Conservation (phyloP, 1,284 basidiomycete species). For the Inonotus hispidus region DNA sequence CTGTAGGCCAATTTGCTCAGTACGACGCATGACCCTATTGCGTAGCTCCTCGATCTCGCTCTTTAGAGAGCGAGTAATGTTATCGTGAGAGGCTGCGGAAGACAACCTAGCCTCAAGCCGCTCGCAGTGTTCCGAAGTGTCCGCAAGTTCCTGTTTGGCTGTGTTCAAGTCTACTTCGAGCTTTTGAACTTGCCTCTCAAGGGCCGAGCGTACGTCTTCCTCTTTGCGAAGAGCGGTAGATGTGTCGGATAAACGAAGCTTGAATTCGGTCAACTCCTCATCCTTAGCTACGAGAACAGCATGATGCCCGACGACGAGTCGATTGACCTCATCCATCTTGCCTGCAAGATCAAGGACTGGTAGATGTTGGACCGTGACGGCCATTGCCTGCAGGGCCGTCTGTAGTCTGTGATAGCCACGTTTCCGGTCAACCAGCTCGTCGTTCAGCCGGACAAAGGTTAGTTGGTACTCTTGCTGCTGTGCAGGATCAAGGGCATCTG, state of each 20-base stretch:
- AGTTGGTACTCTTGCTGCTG: neutral
- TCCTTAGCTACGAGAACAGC: slow-evolving; percentile 8
- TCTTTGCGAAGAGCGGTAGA: slow-evolving; percentile 4
- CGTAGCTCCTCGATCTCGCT: slow-evolving; percentile 63
- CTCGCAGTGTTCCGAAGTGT: slow-evolving; percentile 52
- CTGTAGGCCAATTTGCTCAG: slow-evolving; percentile 65
- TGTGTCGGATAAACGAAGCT: slow-evolving; percentile 8
- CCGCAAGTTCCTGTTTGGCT: slow-evolving; percentile 46
- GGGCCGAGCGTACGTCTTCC: slow-evolving; percentile 4
- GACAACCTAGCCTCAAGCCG: slow-evolving; percentile 59
- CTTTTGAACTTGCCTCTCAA: slow-evolving; percentile 45
- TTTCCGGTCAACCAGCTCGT: neutral
- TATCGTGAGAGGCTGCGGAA: slow-evolving; percentile 49
- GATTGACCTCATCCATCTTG: neutral
- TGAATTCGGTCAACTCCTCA: slow-evolving; percentile 7
- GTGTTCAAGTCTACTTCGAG: slow-evolving; percentile 50
- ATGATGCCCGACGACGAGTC: neutral
- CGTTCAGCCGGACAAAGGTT: neutral
- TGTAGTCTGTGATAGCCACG: neutral
- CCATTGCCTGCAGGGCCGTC: neutral
- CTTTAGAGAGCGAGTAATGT: slow-evolving; percentile 48
- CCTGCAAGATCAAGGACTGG: neutral
- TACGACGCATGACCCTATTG: slow-evolving; percentile 50
- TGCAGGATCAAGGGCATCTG: slow-evolving; percentile 19
- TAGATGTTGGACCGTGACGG: slow-evolving; percentile 7